Base-by-base conservation (phyloP, 805 yeast genomes). In the Yarrowia sp. region DNA sequence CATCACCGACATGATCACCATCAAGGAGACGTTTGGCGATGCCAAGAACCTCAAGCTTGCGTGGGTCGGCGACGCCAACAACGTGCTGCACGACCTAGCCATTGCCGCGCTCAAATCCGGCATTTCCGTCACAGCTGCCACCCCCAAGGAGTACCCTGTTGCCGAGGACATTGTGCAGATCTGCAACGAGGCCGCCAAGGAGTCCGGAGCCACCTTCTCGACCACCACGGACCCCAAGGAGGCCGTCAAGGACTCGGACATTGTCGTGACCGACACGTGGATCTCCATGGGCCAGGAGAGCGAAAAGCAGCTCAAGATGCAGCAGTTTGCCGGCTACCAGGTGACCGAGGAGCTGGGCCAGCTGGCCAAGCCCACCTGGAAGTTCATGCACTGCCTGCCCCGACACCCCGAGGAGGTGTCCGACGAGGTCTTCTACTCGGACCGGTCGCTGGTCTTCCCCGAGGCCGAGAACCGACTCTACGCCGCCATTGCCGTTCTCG, bases 21-120 rank as follows among this genome's bases (percentile, higher is more conserved):
- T 95, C 70, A 87, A 89, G 72, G 98, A 95, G 79, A 79, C 87
- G 4, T 90, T 91, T 75, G 86, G 87, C 4, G 73, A 74, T 26
- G 70, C 76, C 61, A 72, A 76, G 55, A 86, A 85, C 14, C 83
- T 92, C 72, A 93, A 92, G 74, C 80, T 94, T 61, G 87, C 97
- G 1, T 94, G 99, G 99, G 87, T 95, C 19, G 99, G 99, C 70
- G 99, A 94, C 78, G 89, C 98, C 40, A 95, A 95, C 78, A 95
- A 95, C 75, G 98, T 95, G 41, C 89, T 95, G 70, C 94, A 95
- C 78, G 99, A 95, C 80, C 84, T 95, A 79, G 87, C 96, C 12
- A 86, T 93, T 71, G 98, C 97, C 9, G 86, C 95, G 35, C 83
- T 92, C 72, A 92, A 89, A 80, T 82, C 85, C 5, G 98, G 98